Conservation (phyloP, 768 basidiomycete species). For the Psilocybe tampanensis region DNA sequence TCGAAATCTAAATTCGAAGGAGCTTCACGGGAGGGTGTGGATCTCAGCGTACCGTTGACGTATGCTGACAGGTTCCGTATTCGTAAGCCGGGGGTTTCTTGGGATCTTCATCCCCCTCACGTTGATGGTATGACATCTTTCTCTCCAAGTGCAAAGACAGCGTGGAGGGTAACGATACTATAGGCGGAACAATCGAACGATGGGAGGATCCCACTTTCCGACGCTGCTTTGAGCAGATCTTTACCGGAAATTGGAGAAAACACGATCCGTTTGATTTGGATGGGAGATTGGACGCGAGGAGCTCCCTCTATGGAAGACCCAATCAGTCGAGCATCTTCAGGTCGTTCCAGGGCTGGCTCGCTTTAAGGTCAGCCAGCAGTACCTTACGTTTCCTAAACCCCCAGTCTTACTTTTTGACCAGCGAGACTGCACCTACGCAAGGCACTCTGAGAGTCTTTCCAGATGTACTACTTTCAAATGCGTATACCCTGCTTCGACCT, state of each 20-base stretch:
- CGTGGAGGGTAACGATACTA: no score
- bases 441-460: slow-evolving; percentile 75
- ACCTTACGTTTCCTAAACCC: no score
- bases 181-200: slow-evolving; percentile 75
- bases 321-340: slow-evolving; percentile 56
- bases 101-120: slow-evolving; percentile 49
- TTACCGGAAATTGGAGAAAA: slow-evolving; percentile 60
- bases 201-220: slow-evolving; percentile 68
- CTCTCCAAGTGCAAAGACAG: no score
- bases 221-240: slow-evolving; percentile 61
- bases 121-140: slow-evolving; percentile 43
- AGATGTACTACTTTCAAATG: slow-evolving; percentile 63
- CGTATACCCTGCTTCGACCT: slow-evolving; percentile 74
- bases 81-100: slow-evolving; percentile 62
- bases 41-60: slow-evolving; percentile 60
- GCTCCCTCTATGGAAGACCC: slow-evolving; percentile 62
- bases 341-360: slow-evolving; percentile 80
- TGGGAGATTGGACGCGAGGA: slow-evolving; percentile 59
- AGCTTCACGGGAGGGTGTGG: slow-evolving; percentile 46
- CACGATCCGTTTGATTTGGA: slow-evolving; percentile 71
- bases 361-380: slow-evolving; percentile 66
- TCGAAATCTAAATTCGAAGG: slow-evolving; percentile 34
- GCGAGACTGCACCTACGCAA: slow-evolving; percentile 67
- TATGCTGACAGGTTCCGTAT: slow-evolving; percentile 81
- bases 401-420: slow-evolving; percentile 28